Percentiles rank a stretch among this genome's conserved stretches.
phyloP scores from a whole-genome alignment of 768 basidiomycete species.

The Candolleomyces efflorescens region DNA sequence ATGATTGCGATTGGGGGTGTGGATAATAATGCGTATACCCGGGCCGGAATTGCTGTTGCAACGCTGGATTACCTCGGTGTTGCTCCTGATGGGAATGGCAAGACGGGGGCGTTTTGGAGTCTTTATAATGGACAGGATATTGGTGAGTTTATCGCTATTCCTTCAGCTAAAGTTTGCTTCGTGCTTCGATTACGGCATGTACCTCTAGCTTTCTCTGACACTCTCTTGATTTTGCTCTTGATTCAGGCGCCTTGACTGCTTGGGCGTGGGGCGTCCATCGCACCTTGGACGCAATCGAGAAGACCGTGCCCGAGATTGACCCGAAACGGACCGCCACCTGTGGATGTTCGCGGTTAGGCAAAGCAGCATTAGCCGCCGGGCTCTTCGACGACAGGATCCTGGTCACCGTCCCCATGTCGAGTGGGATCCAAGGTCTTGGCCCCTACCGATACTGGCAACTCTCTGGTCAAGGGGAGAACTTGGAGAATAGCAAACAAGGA shows the following conservation, averaged over 20 bases:
- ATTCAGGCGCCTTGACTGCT: constrained; percentile 31
- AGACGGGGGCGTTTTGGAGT: constrained; percentile 28
- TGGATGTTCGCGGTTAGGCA: constrained; percentile 22
- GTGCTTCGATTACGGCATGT: background rate
- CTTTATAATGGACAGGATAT: constrained; percentile 15
- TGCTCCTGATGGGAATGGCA: constrained; percentile 10
- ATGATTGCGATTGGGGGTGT: constrained; percentile 10
- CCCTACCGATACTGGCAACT: constrained; percentile 12
- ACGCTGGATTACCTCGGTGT: constrained; percentile 9
- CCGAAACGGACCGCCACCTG: constrained; percentile 29
- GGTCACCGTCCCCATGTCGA: constrained; percentile 13
- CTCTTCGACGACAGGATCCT: constrained; percentile 11
- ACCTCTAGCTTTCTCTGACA: background rate
- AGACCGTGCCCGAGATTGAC: constrained; percentile 29
- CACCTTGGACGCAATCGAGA: constrained; percentile 34
- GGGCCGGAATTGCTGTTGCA: constrained; percentile 25
- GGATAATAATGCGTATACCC: constrained; percentile 5
- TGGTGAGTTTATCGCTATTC: background rate
- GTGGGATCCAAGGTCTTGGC: constrained; percentile 13
- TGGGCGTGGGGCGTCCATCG: constrained; percentile 39
- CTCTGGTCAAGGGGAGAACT: constrained; percentile 9
- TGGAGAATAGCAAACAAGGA: constrained; percentile 10
- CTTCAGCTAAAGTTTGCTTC: no score
- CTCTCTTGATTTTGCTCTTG: constrained; percentile 3
- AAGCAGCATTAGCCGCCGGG: constrained; percentile 10